Percentiles rank a stretch among this genome's conserved stretches.
Conservation (phyloP, 768 basidiomycete species). For the Phylloporus rhodoxanthus region DNA sequence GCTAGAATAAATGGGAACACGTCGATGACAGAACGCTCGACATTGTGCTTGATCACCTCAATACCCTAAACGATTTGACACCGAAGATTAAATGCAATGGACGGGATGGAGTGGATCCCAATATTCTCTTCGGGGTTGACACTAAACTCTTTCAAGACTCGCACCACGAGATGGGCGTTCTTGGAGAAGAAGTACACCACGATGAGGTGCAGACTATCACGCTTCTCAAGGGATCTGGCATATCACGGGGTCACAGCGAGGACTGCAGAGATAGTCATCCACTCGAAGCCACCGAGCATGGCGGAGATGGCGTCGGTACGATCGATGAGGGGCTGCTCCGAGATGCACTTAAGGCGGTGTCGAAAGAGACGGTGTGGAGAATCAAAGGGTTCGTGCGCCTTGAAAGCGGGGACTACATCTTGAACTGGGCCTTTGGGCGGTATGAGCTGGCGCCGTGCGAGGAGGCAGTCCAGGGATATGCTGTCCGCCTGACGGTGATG, state of each 20-base stretch:
- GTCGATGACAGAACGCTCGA: slow-evolving; percentile 75
- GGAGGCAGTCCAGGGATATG: slow-evolving; percentile 24
- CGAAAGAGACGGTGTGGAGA: slow-evolving; percentile 69
- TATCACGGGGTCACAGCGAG: slow-evolving; percentile 9
- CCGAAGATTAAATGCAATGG: slow-evolving; percentile 73
- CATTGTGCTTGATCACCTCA: slow-evolving; percentile 77
- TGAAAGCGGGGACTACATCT: slow-evolving; percentile 40
- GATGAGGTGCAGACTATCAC: slow-evolving; percentile 85
- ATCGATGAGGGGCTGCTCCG: slow-evolving; percentile 38
- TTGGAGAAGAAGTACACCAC: slow-evolving; percentile 42
- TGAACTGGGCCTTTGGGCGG: slow-evolving; percentile 95
- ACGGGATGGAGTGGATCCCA: slow-evolving; percentile 63
- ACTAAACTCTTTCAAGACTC: slow-evolving; percentile 60
- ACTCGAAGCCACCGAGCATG: not conserved
- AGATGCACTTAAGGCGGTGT: slow-evolving; percentile 44
- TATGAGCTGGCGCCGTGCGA: slow-evolving; percentile 53
- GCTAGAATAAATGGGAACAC: slow-evolving; percentile 86
- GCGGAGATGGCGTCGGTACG: slow-evolving; percentile 14
- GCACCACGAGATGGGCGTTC: not conserved
- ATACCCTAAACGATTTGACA: slow-evolving; percentile 85
- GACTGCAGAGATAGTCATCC: slow-evolving; percentile 3
- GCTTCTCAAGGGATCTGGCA: slow-evolving; percentile 42
- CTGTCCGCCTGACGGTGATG: slow-evolving; percentile 79
- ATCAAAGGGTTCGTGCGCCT: slow-evolving; percentile 83
- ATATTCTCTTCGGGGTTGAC: slow-evolving; percentile 83